Evolutionary conservation across 2,329 filamentous ascomycete species (phyloP).

Genomic region (Apiospora marii): DNA sequence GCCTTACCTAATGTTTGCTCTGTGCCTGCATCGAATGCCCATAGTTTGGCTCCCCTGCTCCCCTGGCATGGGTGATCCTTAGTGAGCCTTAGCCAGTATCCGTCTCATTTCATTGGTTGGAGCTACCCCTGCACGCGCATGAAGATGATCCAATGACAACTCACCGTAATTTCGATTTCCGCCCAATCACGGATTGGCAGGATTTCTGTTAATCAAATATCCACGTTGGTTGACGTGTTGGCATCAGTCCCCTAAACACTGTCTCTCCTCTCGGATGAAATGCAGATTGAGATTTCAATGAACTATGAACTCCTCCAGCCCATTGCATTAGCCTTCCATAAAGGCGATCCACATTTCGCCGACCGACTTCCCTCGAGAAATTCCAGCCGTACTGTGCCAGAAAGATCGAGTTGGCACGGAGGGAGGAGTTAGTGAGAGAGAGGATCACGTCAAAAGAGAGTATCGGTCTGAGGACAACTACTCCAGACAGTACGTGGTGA

Average conservation of each 20-base stretch:
- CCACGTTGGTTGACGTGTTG: constrained; percentile 16
- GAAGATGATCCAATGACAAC: constrained; percentile 17
- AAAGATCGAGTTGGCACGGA: not conserved
- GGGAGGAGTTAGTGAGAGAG: not conserved
- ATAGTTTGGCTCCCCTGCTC: not conserved
- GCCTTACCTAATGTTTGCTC: not conserved
- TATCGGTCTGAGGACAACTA: not conserved
- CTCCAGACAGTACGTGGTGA: not conserved
- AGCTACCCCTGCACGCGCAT: not conserved
- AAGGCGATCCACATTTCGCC: not conserved
- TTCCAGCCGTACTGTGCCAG: not conserved
- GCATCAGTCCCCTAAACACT: not conserved
- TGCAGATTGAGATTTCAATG: not conserved
- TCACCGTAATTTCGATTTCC: constrained; percentile 16
- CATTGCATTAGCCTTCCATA: constrained; percentile 5
- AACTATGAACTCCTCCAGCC: not conserved
- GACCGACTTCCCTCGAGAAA: not conserved
- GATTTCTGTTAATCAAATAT: constrained; percentile 1
- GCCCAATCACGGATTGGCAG: not conserved
- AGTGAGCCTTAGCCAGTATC: not conserved
- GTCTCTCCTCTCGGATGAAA: not conserved
- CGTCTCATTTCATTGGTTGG: constrained; percentile 10
- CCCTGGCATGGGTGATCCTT: constrained; percentile 1
- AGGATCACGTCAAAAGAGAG: not conserved
- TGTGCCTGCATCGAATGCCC: not conserved